phyloP scores from a whole-genome alignment of 75 land plant species.

The Pinus albicaulis region DNA sequence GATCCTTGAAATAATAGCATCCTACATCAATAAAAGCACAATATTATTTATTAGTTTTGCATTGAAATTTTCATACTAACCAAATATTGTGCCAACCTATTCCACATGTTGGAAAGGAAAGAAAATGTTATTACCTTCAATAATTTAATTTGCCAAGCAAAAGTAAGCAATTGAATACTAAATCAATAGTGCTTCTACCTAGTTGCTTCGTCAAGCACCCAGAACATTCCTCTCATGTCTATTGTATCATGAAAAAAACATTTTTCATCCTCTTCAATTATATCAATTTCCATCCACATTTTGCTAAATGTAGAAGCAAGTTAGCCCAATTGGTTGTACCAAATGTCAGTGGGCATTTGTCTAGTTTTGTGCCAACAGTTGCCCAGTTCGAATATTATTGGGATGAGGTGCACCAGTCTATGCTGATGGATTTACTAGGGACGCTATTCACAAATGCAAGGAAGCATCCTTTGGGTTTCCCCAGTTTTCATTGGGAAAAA shows the following conservation, averaged over 20 bases:
- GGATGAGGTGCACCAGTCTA: no score
- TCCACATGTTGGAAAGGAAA: background rate
- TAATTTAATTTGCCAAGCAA: background rate
- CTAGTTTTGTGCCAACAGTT: no score
- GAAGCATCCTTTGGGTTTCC: no score
- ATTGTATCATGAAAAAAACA: background rate
- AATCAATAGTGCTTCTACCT: background rate
- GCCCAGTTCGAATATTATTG: no score
- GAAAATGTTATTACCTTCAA: background rate
- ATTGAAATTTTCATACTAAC: background rate
- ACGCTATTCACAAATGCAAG: no score
- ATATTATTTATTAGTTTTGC: background rate
- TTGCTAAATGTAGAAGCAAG: background rate
- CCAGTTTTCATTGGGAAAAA: no score
- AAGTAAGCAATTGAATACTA: background rate
- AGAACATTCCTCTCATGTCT: background rate
- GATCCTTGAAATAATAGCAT: slow-evolving; percentile 45
- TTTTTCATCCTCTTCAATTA: background rate
- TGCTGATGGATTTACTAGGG: no score
- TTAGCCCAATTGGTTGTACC: no score
- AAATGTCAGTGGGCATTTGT: no score
- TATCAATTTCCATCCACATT: background rate
- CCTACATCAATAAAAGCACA: slow-evolving; percentile 20
- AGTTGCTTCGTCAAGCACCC: background rate
- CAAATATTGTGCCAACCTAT: background rate